These are phyloP conservation scores for Erodium moschatum DNA, from an alignment of 441 rosid genomes.

Conservation along the genomic window DNA sequence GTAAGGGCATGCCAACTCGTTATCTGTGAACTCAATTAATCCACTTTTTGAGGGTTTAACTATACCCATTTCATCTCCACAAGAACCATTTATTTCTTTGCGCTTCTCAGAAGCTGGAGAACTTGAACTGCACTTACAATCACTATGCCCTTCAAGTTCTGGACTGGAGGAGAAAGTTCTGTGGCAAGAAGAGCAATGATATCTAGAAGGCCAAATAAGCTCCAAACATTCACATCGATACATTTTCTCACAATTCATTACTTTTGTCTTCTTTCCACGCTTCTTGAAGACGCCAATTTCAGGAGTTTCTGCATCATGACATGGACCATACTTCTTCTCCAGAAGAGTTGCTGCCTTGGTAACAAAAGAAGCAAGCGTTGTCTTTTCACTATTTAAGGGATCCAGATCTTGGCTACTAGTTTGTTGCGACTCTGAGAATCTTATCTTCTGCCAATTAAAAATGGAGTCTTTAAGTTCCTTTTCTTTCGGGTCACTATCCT, in stretches of 20 bases:
- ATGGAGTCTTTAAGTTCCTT: slow-evolving; percentile 71
- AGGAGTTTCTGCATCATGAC: slow-evolving; percentile 32
- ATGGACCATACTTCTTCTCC: slow-evolving; percentile 69
- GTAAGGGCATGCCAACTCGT: slow-evolving; percentile 49
- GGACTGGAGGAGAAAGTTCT: slow-evolving; percentile 44
- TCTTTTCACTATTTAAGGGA: slow-evolving; percentile 27
- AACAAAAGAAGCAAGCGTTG: slow-evolving; percentile 28
- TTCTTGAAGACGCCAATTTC: slow-evolving; percentile 37
- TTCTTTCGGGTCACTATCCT: slow-evolving; percentile 53
- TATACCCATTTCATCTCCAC: slow-evolving; percentile 25
- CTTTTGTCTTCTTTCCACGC: slow-evolving; percentile 44
- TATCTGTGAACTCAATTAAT: slow-evolving; percentile 52
- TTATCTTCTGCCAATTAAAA: slow-evolving; percentile 48
- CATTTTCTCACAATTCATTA: slow-evolving; percentile 42
- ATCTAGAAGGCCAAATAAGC: slow-evolving; percentile 67
- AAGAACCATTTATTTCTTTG: slow-evolving; percentile 33
- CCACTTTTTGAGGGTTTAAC: slow-evolving; percentile 36
- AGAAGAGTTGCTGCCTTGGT: slow-evolving; percentile 65
- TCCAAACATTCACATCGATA: slow-evolving; percentile 81
- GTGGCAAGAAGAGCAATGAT: slow-evolving; percentile 82
- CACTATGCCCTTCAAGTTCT: slow-evolving; percentile 57
- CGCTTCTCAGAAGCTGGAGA: slow-evolving; percentile 34
- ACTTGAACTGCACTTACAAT: slow-evolving; percentile 45
- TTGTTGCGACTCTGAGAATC: slow-evolving; percentile 39
- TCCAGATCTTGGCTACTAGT: slow-evolving; percentile 28